Base-by-base conservation (phyloP, 306 rosid species). In the Betula pendula region DNA sequence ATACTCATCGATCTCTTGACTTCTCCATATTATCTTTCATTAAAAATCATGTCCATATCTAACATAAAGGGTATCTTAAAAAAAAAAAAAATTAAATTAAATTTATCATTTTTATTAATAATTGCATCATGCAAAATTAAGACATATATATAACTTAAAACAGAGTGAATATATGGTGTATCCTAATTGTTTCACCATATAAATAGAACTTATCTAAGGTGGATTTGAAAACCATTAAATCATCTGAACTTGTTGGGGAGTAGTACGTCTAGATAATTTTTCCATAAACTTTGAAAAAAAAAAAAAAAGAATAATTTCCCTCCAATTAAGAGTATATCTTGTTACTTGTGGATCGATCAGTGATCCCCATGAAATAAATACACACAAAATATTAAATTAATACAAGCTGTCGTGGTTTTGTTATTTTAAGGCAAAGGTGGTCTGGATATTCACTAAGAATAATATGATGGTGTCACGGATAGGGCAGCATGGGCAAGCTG, bases 381-480 rank as follows among this genome's bases (percentile, higher is more conserved):
- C 40, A 79, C 8, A 33, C 35, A 1, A 45, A 80, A 38, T 82
- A 71, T 77, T 80, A 52, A 84, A 81, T 76, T 59, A 81, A 81
- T 71, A 81, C 84, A 73, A 83, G 86, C 86, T 82, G 90, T 81
- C 72, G 72, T 56, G 74, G 74, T 72, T 76, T 53, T 52, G 79
- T 76, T 83, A 73, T 73, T 85, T 70, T 55, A 85, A 70, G 85
- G 78, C 79, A 78, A 70, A 59, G 77, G 66, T 25, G 58, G 68
- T 80, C 70, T 86, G 85, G 76, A 82, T 87, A 81, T 69, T 72
- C 70, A 75, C 42, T 81, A 78, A 65, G 81, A n/a, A n/a, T n/a
- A n/a, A n/a, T n/a, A n/a, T n/a, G n/a, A 75, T 81, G 65, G 73
- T 71, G 73, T 83, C 80, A 81, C 68, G 74, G 31, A 67, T 79